Evolutionary conservation across 108 stramenopile species (phyloP).

Genomic region (Pseudonitzschia delicatissima): DNA sequence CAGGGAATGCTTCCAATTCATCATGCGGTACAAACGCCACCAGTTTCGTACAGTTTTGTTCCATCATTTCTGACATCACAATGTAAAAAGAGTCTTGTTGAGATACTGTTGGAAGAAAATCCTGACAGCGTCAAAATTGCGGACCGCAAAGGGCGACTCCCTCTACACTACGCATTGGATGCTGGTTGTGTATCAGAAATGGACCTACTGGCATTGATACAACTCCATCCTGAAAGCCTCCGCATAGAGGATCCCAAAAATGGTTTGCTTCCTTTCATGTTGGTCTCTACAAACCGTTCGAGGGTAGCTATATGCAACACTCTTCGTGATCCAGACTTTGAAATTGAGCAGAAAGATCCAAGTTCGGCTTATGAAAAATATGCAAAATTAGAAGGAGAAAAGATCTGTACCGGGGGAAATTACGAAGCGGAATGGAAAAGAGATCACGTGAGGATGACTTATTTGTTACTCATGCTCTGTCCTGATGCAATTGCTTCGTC

Average conservation of each 20-base stretch:
- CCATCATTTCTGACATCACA: background rate
- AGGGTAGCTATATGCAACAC: background rate
- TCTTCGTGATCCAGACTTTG: background rate
- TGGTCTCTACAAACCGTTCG: constrained; percentile 12
- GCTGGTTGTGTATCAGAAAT: background rate
- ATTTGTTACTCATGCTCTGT: constrained; percentile 1
- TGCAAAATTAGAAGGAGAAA: background rate
- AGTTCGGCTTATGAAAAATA: background rate
- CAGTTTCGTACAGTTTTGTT: constrained; percentile 7
- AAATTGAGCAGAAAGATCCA: background rate
- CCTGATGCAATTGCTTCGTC: constrained; percentile 9
- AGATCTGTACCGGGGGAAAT: background rate
- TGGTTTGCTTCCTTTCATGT: constrained; percentile 29
- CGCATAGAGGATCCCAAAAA: constrained; percentile 24
- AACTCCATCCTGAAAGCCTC: constrained; percentile 23
- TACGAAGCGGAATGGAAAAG: constrained; percentile 20
- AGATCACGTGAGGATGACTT: constrained; percentile 18
- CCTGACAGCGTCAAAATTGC: constrained; percentile 6
- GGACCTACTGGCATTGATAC: constrained; percentile 9
- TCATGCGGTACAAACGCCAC: constrained; percentile 14
- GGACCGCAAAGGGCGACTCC: constrained; percentile 26
- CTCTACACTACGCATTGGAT: constrained; percentile 32
- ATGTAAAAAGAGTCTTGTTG: constrained; percentile 6
- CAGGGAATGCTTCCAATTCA: constrained; percentile 24
- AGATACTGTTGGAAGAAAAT: constrained; percentile 6